Evolutionary conservation across 768 basidiomycete species (phyloP), one percentile per base, ranked within the genome.

Genomic region (Rhodotorula sphaerocarpa): DNA sequence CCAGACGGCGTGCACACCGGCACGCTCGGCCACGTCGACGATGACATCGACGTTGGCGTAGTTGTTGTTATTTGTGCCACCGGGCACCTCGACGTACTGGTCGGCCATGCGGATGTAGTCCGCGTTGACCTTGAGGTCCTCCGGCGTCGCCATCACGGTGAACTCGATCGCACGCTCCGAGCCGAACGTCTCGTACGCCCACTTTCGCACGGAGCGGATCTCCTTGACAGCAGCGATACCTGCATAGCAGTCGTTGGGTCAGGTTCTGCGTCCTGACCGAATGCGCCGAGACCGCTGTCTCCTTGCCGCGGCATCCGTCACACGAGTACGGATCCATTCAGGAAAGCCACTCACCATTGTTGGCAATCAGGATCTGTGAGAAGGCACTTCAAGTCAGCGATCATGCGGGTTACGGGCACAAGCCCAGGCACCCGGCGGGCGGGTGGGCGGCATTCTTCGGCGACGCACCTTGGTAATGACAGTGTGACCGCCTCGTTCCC

Each of bases 51-150:
- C 95, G 75, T 99, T 99, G 70, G 95, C 95, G 73, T 97, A 97
- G 77, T 99, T 97, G 82, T 97, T 91, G 81, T 97, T 99, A 76
- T 99, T 99, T 25, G 87, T 83, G 65, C 95, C 95, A 63, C 95
- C 95, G 25, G 95, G 92, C 14, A 99, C 95, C 77, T 99, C 95
- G 73, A 99, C 87, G 74, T 95, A 97, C 71, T 91, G 86, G 75
- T 99, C 95, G 46, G 95, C 95, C 95, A 99, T 99, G 65, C 95
- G 87, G 76, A 99, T 99, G 77, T 99, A 99, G 73, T 99, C 95
- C 36, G 95, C 95, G 73, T 99, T 99, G 76, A 96, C 92, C 76
- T 75, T 73, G 63, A 69, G 48, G 51, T 69, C 68, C 75, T 99
- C 95, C 28, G 95, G 95, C 18, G 95, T 99, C 54, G 95, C 91